Evolutionary conservation across 345 rosid genomes (phyloP), one percentile per base, ranked within the genome.

Genomic region (Pistacia integerrima): DNA sequence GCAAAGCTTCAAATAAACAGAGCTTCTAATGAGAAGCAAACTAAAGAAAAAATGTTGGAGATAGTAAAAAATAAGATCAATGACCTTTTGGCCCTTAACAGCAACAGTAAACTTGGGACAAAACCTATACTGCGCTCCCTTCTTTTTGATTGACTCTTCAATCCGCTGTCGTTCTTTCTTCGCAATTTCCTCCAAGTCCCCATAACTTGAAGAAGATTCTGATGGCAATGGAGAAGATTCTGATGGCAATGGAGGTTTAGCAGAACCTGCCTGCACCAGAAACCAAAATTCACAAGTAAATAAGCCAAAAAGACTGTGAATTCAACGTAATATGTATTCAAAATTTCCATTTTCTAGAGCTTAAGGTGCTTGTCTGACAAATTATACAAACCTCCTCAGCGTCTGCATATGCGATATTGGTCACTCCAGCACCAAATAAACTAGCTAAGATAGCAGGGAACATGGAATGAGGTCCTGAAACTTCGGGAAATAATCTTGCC

Each of bases 71-170:
- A 57, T n/a, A 52, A 66, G 9, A 18, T 70, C 22, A 69, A 73
- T 30, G 80, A 93, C 99, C 98, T 90, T 93, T 88, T 90, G 97
- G 73, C 98, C 98, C 84, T 90, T 95, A 76, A 90, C 92, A 66
- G 92, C 89, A 54, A 95, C 87, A 56, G 83, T 84, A 69, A 92
- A 92, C 61, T 84, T 87, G 36, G 99, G 99, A 83, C 78, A 89
- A 81, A 87, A 82, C 74, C 94, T 91, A 73, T 71, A 12, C 17
- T 46, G 82, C 65, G 83, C 36, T 82, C 92, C 94, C 89, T 90
- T 95, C 35, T 73, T 81, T 76, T 56, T 80, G 75, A 95, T 86
- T 33, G 71, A 79, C 64, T 89, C 86, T 84, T 90, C 92, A 33
- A 95, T 82, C 46, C 97, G 88, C 61, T 57, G 74, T 44, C 92